Evolutionary conservation across 345 rosid genomes (phyloP).

Genomic region (Microthlaspi erraticum): DNA sequence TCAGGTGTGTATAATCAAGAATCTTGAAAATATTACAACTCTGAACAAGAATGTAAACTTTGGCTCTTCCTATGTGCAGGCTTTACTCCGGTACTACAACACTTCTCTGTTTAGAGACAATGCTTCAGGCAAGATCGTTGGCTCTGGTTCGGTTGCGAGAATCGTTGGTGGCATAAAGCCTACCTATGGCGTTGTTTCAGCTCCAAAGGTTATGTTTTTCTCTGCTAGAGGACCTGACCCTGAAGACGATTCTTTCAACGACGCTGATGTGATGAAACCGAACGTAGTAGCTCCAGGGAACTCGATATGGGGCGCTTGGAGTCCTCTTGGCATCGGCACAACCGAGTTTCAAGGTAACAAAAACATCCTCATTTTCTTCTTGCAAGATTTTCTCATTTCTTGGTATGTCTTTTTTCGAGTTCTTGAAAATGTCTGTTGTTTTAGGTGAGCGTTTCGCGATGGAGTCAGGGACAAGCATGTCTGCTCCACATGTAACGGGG

Average conservation of each 20-base stretch:
- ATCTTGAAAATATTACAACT: constrained; percentile 15
- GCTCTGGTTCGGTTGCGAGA: constrained; percentile 71
- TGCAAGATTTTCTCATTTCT: not conserved
- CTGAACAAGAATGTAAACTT: constrained; percentile 17
- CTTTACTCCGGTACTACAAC: constrained; percentile 81
- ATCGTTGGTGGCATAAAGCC: constrained; percentile 86
- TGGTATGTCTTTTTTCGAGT: constrained; percentile 5
- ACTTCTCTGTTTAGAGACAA: constrained; percentile 72
- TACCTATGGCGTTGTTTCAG: constrained; percentile 60
- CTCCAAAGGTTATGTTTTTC: constrained; percentile 87
- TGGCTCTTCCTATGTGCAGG: constrained; percentile 49
- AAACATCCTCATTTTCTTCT: constrained; percentile 3
- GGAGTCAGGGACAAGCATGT: constrained; percentile 98
- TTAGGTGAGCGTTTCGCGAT: constrained; percentile 91
- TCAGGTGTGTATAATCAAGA: constrained; percentile 61
- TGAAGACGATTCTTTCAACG: constrained; percentile 63
- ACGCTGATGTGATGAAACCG: constrained; percentile 92
- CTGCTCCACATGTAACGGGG: constrained; percentile 97
- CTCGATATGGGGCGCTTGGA: constrained; percentile 97
- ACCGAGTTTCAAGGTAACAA: constrained; percentile 80
- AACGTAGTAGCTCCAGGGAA: constrained; percentile 92
- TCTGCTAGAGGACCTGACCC: constrained; percentile 99
- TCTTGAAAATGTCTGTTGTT: not conserved
- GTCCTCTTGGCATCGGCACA: constrained; percentile 84
- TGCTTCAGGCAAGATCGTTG: constrained; percentile 52